Percentiles rank a stretch among this genome's conserved stretches.
Conservation (phyloP, 768 basidiomycete genomes). For the Mycena pura region DNA sequence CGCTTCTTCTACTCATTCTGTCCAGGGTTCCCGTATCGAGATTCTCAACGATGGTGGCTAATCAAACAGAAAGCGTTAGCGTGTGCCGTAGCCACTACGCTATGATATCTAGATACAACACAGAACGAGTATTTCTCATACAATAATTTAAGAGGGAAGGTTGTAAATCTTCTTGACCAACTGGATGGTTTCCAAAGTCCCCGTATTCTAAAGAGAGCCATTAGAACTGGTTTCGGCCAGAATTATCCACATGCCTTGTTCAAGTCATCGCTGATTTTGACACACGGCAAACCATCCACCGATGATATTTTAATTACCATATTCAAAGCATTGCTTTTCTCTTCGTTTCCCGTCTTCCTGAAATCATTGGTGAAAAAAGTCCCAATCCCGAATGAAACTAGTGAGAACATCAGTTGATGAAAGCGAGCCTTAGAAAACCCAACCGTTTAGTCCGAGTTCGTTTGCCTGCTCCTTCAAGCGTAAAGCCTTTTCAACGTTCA, state of each 20-base stretch:
- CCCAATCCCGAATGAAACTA: slow-evolving; percentile 93
- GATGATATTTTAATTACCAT: slow-evolving; percentile 93
- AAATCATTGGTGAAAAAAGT: slow-evolving; percentile 95
- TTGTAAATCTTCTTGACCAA: slow-evolving; percentile 63
- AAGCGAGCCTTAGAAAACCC: slow-evolving; percentile 18
- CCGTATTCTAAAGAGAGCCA: slow-evolving; percentile 62
- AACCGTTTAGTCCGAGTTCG: slow-evolving; percentile 74
- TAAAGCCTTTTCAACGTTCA: slow-evolving; percentile 75
- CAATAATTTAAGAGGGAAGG: slow-evolving; percentile 28
- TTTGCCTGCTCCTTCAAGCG: slow-evolving; percentile 74
- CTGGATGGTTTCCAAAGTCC: slow-evolving; percentile 63
- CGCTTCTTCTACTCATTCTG: slow-evolving; percentile 8
- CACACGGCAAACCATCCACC: slow-evolving; percentile 76
- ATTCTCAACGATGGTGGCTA: slow-evolving; percentile 85
- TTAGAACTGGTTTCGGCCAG: not conserved
- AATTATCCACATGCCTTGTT: slow-evolving; percentile 61
- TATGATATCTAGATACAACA: too few relatives aligned
- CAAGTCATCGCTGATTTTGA: slow-evolving; percentile 94
- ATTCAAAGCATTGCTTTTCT: slow-evolving; percentile 83
- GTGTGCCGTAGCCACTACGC: too few relatives aligned
- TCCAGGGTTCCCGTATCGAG: slow-evolving; percentile 63
- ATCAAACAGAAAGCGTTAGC: too few relatives aligned
- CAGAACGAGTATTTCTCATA: not conserved
- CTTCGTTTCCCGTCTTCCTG: slow-evolving; percentile 48
- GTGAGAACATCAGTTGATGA: slow-evolving; percentile 5